Percentiles rank a stretch among this genome's conserved stretches.
phyloP scores from a whole-genome alignment of 2,329 filamentous ascomycete genomes.

The Drechslerella dactyloides region DNA sequence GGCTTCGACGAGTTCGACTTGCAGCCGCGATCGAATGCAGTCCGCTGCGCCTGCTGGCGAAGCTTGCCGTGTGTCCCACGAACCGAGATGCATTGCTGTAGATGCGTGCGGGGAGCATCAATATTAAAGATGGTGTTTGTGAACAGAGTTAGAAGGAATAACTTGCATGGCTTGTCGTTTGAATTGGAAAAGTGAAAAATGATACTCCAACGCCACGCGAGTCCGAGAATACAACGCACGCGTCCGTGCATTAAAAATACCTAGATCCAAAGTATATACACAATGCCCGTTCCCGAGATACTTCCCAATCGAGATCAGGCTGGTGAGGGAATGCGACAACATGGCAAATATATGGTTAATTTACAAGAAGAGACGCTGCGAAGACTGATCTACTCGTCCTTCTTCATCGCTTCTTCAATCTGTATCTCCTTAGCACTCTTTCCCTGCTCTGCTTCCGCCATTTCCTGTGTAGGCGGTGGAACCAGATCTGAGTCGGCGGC shows the following conservation, averaged over 20 bases:
- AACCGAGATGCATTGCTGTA: conserved; percentile 32
- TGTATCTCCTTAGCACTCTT: conserved; percentile 45
- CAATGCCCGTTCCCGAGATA: background rate
- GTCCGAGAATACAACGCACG: background rate
- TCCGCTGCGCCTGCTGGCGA: conserved; percentile 1
- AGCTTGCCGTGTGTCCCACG: conserved; percentile 18
- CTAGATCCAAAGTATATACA: conserved; percentile 24
- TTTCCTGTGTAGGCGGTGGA: conserved; percentile 27
- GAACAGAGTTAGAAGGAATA: background rate
- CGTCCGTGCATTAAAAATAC: background rate
- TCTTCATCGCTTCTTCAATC: conserved; percentile 38
- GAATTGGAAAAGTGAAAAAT: background rate
- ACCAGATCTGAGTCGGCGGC: conserved; percentile 41
- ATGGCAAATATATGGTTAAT: too few species aligned
- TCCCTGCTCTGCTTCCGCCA: conserved; percentile 14
- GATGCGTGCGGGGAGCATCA: conserved; percentile 40
- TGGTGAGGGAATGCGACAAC: too few species aligned
- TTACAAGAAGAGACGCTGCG: too few species aligned
- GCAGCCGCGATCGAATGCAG: conserved; percentile 10
- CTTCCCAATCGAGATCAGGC: background rate
- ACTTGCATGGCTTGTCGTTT: background rate
- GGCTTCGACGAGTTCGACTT: conserved; percentile 9
- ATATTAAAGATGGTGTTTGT: background rate
- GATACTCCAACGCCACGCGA: background rate
- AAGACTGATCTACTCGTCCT: conserved; percentile 15